phyloP scores from a whole-genome alignment of 1,284 basidiomycete genomes.

The Cryptococcus floricola region DNA sequence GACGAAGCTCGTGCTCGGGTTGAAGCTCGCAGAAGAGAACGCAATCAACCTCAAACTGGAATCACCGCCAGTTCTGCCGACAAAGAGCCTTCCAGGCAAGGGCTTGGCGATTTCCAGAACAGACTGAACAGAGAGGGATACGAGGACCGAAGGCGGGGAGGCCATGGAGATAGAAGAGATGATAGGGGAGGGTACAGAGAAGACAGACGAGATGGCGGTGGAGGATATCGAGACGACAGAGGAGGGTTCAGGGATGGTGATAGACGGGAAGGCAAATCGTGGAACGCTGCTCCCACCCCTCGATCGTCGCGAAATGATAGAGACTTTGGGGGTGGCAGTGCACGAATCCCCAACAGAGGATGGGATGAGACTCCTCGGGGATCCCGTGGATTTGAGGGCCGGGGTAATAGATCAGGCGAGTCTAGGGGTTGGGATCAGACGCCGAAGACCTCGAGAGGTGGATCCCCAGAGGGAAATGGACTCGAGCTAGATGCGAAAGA shows the following conservation, averaged over 20 bases:
- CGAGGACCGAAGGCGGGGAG: constrained; percentile 30
- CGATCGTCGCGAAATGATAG: constrained; percentile 58
- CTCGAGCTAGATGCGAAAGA: constrained; percentile 58
- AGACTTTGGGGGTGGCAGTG: constrained; percentile 72
- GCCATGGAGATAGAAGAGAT: constrained; percentile 6
- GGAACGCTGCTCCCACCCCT: constrained; percentile 58
- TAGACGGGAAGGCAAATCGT: constrained; percentile 31
- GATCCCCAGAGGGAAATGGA: constrained; percentile 52
- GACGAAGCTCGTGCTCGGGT: constrained; percentile 65
- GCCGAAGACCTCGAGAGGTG: constrained; percentile 58
- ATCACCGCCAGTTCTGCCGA: constrained; percentile 26
- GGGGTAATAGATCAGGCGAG: constrained; percentile 20
- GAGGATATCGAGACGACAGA: constrained; percentile 3
- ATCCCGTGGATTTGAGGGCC: constrained; percentile 42
- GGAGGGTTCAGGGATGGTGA: constrained; percentile 11
- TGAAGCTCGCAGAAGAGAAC: constrained; percentile 67
- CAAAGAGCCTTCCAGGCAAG: constrained; percentile 20
- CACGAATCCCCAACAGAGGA: constrained; percentile 78
- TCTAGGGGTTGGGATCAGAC: constrained; percentile 71
- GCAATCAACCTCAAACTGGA: constrained; percentile 55
- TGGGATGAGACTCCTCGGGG: constrained; percentile 84
- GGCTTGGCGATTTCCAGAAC: constrained; percentile 47
- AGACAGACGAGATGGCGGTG: constrained; percentile 23
- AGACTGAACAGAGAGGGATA: constrained; percentile 51
- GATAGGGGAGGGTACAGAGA: constrained; percentile 24